Evolutionary conservation across 495 filamentous ascomycete species (phyloP).

Genomic region (Aspergillus biplanus): DNA sequence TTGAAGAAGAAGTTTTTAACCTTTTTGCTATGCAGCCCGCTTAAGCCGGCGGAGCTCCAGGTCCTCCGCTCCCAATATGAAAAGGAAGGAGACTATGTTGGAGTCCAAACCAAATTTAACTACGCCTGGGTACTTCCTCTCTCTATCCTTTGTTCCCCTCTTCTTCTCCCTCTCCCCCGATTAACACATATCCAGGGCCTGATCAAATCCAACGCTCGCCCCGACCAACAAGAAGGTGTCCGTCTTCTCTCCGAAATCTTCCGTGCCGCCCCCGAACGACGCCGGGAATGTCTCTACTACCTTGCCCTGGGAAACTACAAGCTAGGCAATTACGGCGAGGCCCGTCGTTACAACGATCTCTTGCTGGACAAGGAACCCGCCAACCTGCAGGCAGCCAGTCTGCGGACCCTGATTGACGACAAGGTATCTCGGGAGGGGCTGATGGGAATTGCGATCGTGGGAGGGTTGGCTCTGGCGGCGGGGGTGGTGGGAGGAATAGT

Average conservation of each 20-base stretch:
- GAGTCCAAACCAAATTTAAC: slow-evolving; percentile 99
- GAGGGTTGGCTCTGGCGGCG: slow-evolving; percentile 88
- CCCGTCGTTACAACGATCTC: slow-evolving; percentile 89
- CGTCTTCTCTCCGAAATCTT: slow-evolving; percentile 96
- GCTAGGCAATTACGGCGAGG: slow-evolving; percentile 95
- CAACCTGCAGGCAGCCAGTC: slow-evolving; percentile 85
- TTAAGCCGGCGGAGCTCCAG: slow-evolving; percentile 86
- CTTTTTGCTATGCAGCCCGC: slow-evolving; percentile 58
- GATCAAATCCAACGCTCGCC: slow-evolving; percentile 83
- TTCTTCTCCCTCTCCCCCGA: too few relatives aligned
- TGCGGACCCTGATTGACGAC: slow-evolving; percentile 87
- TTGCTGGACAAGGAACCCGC: slow-evolving; percentile 85
- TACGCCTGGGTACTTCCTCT: slow-evolving; percentile 81
- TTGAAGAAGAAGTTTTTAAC: slow-evolving; percentile 19
- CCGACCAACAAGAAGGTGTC: slow-evolving; percentile 94
- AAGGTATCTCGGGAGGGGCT: slow-evolving; percentile 93
- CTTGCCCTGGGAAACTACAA: slow-evolving; percentile 96
- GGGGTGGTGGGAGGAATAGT: slow-evolving; percentile 90
- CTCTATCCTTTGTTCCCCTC: not conserved
- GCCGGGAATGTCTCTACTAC: slow-evolving; percentile 97
- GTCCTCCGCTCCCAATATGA: slow-evolving; percentile 93
- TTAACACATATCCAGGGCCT: slow-evolving; percentile 63
- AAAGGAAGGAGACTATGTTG: slow-evolving; percentile 94
- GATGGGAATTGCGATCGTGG: slow-evolving; percentile 94
- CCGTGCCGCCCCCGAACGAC: slow-evolving; percentile 83